These are phyloP conservation scores for Trichophyton simii DNA, from an alignment of 2,329 filamentous ascomycete species.

Conservation along the genomic window DNA sequence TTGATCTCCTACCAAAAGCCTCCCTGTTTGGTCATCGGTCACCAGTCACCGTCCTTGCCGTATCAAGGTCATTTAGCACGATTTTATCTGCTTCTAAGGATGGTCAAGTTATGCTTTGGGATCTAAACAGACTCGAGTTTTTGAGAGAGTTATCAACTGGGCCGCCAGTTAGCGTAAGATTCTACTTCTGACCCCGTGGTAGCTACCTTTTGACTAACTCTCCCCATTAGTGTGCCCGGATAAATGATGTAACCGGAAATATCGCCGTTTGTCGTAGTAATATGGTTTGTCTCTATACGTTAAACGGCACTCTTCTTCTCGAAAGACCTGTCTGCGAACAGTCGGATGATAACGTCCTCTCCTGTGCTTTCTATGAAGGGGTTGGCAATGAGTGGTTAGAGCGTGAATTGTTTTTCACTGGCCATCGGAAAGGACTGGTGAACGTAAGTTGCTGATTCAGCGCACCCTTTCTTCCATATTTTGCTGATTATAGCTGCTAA, in stretches of 20 bases:
- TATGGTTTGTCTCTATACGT: slow-evolving; percentile 64
- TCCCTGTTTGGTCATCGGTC: slow-evolving; percentile 84
- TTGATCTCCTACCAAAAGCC: slow-evolving; percentile 66
- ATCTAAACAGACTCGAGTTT: slow-evolving; percentile 80
- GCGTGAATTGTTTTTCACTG: slow-evolving; percentile 74
- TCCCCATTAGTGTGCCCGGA: slow-evolving; percentile 52
- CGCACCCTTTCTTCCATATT: neutral
- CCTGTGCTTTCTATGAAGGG: slow-evolving; percentile 88
- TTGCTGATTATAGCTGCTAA: neutral
- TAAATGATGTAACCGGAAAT: slow-evolving; percentile 85
- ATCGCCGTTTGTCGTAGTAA: slow-evolving; percentile 72
- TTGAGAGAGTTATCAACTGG: slow-evolving; percentile 57
- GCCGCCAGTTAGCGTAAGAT: slow-evolving; percentile 37
- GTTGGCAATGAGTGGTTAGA: slow-evolving; percentile 84
- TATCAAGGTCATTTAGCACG: slow-evolving; percentile 77
- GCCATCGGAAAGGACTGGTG: slow-evolving; percentile 70
- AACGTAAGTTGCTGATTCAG: slow-evolving; percentile 39
- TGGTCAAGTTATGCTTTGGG: slow-evolving; percentile 80
- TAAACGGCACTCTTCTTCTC: slow-evolving; percentile 74
- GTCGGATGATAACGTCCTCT: slow-evolving; percentile 62
- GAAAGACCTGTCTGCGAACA: slow-evolving; percentile 66
- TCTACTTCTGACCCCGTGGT: neutral
- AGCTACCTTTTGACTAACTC: slow-evolving; percentile 19
- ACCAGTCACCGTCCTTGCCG: slow-evolving; percentile 67
- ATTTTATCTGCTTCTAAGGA: slow-evolving; percentile 73